These are phyloP conservation scores for Chara braunii DNA, from an alignment of 139 green algal genomes.

Conservation along the genomic window DNA sequence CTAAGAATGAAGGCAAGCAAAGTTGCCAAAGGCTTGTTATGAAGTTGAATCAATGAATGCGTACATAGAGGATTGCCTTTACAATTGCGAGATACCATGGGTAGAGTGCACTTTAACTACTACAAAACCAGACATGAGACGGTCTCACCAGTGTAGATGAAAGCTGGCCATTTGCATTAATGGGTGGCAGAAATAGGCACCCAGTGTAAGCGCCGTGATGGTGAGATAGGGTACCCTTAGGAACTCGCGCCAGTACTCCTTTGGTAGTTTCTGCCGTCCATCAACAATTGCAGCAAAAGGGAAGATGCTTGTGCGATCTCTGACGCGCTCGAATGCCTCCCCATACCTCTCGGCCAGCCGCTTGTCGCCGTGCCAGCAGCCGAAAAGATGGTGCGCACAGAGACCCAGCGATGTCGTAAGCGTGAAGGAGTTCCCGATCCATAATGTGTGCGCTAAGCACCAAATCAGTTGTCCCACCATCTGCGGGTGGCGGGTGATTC, in stretches of 20 bases:
- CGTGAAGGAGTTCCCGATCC: slow-evolving; percentile 90
- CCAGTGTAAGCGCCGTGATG: slow-evolving; percentile 65
- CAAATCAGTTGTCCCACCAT: slow-evolving; percentile 71
- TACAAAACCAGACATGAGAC: too few species aligned
- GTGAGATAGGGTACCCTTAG: slow-evolving; percentile 74
- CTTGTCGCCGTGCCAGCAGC: slow-evolving; percentile 87
- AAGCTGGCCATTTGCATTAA: slow-evolving; percentile 77
- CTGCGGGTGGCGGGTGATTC: slow-evolving; percentile 80
- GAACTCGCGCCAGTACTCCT: slow-evolving; percentile 91
- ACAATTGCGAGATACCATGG: too few species aligned
- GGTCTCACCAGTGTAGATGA: slow-evolving; percentile 86
- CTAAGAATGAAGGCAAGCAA: too few species aligned
- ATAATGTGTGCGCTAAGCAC: slow-evolving; percentile 82
- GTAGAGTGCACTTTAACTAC: too few species aligned
- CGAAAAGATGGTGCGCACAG: slow-evolving; percentile 88
- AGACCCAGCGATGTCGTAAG: slow-evolving; percentile 68
- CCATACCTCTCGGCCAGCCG: slow-evolving; percentile 76
- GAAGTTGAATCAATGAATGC: too few species aligned
- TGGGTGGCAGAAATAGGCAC: slow-evolving; percentile 79
- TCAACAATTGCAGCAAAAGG: slow-evolving; percentile 72
- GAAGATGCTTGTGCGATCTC: slow-evolving; percentile 69
- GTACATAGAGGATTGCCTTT: too few species aligned
- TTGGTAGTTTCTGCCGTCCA: slow-evolving; percentile 79
- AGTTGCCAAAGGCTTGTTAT: too few species aligned
- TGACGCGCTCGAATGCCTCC: slow-evolving; percentile 75